Percentiles rank a stretch among this genome's conserved stretches.
These are phyloP conservation scores for Clathrus columnatus DNA, from an alignment of 768 basidiomycete species.

Conservation along the genomic window DNA sequence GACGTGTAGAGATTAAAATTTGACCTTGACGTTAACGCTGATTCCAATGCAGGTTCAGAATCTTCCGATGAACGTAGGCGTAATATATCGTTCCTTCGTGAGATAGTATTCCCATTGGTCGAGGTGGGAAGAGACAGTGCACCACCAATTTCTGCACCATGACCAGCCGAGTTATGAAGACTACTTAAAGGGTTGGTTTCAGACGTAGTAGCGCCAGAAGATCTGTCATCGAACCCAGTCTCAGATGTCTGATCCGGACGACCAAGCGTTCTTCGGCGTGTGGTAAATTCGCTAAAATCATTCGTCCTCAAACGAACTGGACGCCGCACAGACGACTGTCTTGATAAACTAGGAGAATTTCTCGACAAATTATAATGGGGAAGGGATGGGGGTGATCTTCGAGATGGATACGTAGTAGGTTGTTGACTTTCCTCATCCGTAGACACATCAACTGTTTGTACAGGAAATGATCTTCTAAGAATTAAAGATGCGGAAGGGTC, in stretches of 20 bases:
- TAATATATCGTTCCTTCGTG: neutral
- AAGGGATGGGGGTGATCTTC: constrained; percentile 1
- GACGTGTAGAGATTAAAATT: neutral
- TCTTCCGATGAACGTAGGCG: constrained; percentile 6
- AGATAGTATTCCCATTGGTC: neutral
- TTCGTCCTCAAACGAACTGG: constrained; percentile 42
- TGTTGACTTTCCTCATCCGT: constrained; percentile 5
- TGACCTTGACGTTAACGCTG: neutral
- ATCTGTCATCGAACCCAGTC: constrained; percentile 7
- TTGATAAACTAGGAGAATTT: constrained; percentile 31
- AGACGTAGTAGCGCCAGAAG: constrained; percentile 7
- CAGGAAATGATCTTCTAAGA: constrained; percentile 1
- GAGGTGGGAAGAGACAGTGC: constrained; percentile 3
- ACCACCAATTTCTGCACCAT: neutral
- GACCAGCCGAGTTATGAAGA: neutral
- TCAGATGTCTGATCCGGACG: constrained; percentile 21
- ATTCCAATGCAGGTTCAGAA: neutral
- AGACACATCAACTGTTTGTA: neutral
- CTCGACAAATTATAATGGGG: neutral
- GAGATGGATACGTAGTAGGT: neutral
- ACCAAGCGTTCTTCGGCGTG: constrained; percentile 48
- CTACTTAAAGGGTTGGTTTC: constrained; percentile 1
- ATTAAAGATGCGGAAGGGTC: neutral
- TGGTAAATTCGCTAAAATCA: constrained; percentile 68
- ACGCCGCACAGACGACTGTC: constrained; percentile 57